Conservation (phyloP, 768 basidiomycete species). For the Lentinula lateritia region DNA sequence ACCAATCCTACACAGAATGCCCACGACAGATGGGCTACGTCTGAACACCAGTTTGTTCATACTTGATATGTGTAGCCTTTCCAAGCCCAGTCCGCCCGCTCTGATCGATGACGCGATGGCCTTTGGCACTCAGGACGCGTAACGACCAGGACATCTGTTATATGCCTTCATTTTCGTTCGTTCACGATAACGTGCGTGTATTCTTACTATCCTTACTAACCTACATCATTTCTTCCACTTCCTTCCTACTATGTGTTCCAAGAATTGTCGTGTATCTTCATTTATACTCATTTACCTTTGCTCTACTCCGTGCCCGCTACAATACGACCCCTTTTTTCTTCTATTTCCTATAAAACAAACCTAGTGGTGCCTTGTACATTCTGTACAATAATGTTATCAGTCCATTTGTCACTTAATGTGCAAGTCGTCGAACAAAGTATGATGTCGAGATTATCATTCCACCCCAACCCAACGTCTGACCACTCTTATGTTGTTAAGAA, state of each 20-base stretch:
- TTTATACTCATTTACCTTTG: background rate
- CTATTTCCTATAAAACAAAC: background rate
- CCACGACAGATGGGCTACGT: conserved; percentile 15
- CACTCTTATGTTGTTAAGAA: too few species aligned
- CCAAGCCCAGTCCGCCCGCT: too few species aligned
- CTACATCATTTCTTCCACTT: background rate
- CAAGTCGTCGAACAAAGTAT: too few species aligned
- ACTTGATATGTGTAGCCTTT: background rate
- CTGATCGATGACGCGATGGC: too few species aligned
- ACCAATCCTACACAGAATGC: background rate
- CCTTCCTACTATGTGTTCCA: background rate
- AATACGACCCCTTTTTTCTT: background rate
- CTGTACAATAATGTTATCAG: background rate
- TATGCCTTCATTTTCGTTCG: background rate
- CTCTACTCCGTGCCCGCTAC: background rate
- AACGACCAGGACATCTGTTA: background rate
- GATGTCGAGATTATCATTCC: too few species aligned
- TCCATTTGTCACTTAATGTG: background rate
- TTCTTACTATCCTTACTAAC: conserved; percentile 9
- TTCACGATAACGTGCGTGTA: background rate
- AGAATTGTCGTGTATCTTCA: background rate
- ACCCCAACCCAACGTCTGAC: too few species aligned
- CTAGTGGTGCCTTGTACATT: background rate
- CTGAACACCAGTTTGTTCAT: conserved; percentile 14
- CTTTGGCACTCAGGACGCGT: too few species aligned